phyloP scores from a whole-genome alignment of 2,329 filamentous ascomycete species.

The Triangularia setosa region DNA sequence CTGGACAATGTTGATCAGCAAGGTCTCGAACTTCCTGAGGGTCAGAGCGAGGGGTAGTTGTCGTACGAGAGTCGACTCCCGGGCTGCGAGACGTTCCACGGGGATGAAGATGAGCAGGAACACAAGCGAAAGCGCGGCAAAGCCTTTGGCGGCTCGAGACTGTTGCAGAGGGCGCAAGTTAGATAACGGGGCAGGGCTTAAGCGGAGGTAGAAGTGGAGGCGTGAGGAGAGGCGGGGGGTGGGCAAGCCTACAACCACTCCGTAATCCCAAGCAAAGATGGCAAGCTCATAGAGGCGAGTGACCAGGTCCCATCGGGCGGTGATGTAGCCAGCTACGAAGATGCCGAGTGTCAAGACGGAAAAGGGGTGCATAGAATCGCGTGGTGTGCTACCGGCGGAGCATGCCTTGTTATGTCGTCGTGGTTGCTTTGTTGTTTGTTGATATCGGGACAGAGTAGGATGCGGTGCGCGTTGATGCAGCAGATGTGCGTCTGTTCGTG shows the following conservation, averaged over 20 bases:
- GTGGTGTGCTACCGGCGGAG: constrained; percentile 34
- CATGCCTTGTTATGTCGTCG: constrained; percentile 35
- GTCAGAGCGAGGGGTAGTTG: constrained; percentile 17
- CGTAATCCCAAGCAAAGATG: constrained; percentile 97
- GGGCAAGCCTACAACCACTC: constrained; percentile 73
- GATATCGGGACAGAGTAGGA: not conserved
- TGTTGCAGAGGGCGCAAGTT: constrained; percentile 33
- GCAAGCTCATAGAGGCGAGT: constrained; percentile 95
- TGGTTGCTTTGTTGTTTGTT: not conserved
- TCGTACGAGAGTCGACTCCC: constrained; percentile 76
- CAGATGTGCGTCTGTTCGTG: not conserved
- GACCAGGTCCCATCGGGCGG: constrained; percentile 97
- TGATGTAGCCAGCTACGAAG: constrained; percentile 99
- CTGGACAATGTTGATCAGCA: constrained; percentile 43
- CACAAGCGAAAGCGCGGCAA: constrained; percentile 74
- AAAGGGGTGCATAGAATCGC: constrained; percentile 89
- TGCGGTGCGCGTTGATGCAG: not conserved
- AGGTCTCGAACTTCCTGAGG: constrained; percentile 11
- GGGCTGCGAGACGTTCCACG: constrained; percentile 74
- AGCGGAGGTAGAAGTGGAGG: not conserved
- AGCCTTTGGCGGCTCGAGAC: constrained; percentile 82
- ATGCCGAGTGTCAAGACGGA: constrained; percentile 93
- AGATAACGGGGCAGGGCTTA: constrained; percentile 1
- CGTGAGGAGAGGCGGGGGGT: not conserved
- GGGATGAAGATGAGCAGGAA: constrained; percentile 84